Percentiles rank a stretch among this genome's conserved stretches.
Evolutionary conservation across 768 basidiomycete species (phyloP).

Genomic region (Hericium coralloides): DNA sequence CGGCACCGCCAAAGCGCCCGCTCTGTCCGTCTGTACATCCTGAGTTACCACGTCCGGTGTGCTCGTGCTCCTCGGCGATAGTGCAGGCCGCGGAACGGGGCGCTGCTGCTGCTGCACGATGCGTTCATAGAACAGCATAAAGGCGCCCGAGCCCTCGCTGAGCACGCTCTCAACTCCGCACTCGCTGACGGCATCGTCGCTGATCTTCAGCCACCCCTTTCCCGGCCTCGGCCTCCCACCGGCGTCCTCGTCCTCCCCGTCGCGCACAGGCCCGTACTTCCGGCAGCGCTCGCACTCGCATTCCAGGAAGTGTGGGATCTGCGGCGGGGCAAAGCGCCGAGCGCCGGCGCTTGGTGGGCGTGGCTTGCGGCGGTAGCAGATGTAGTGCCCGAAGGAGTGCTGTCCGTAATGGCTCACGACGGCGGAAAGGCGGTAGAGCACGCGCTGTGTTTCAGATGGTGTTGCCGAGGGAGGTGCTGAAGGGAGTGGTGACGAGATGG

Average conservation of each 20-base stretch:
- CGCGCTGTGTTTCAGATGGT: slow-evolving; percentile 45
- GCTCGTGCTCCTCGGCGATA: slow-evolving; percentile 43
- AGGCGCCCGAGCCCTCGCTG: slow-evolving; percentile 65
- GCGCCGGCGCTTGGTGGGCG: slow-evolving; percentile 31
- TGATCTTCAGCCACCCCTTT: slow-evolving; percentile 79
- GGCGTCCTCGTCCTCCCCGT: slow-evolving; percentile 38
- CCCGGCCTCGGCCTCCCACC: slow-evolving; percentile 28
- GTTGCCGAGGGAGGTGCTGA: slow-evolving; percentile 38
- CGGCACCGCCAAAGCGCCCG: slow-evolving; percentile 11
- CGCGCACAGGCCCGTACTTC: slow-evolving; percentile 47
- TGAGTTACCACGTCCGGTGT: slow-evolving; percentile 54
- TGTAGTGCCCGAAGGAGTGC: slow-evolving; percentile 91
- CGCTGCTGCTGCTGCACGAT: neutral
- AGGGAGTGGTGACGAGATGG: slow-evolving; percentile 60
- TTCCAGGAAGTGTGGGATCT: slow-evolving; percentile 31
- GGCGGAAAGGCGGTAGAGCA: slow-evolving; percentile 78
- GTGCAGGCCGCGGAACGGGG: slow-evolving; percentile 2
- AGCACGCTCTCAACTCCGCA: slow-evolving; percentile 69
- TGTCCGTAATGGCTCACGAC: slow-evolving; percentile 91
- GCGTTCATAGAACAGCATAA: slow-evolving; percentile 95
- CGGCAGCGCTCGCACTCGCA: slow-evolving; percentile 40
- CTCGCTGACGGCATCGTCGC: slow-evolving; percentile 75
- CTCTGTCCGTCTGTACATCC: neutral
- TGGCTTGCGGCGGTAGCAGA: slow-evolving; percentile 84
- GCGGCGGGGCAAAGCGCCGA: slow-evolving; percentile 32